These are phyloP conservation scores for Ascochyta fabae DNA, from an alignment of 2,329 filamentous ascomycete species.

Conservation along the genomic window DNA sequence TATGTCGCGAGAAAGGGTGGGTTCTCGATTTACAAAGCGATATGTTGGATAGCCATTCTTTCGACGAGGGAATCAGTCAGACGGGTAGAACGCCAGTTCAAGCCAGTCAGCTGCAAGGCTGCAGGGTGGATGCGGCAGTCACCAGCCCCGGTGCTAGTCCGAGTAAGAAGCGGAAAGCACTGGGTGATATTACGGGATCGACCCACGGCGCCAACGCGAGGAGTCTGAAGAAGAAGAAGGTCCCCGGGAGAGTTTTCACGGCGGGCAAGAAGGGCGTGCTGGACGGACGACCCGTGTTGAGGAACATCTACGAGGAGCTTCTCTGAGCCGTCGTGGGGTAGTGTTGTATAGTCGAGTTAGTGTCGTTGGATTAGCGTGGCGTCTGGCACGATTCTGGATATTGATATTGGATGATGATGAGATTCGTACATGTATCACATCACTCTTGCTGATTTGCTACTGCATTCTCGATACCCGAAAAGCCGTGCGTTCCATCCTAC, in stretches of 20 bases:
- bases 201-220: constrained; percentile 19
- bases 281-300: constrained; percentile 71
- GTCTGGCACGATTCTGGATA: background rate
- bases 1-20: constrained; percentile 84
- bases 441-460: too few relatives aligned
- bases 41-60: constrained; percentile 71
- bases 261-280: constrained; percentile 64
- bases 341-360: too few relatives aligned
- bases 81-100: constrained; percentile 22
- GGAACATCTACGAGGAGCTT: constrained; percentile 74
- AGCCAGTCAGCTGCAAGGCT: background rate
- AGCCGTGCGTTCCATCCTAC: too few relatives aligned
- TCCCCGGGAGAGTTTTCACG: constrained; percentile 66
- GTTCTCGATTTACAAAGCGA: constrained; percentile 72
- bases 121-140: background rate
- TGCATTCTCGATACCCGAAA: too few relatives aligned
- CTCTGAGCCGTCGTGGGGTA: constrained; percentile 3
- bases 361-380: constrained; percentile 4
- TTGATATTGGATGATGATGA: background rate
- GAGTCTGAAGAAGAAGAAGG: constrained; percentile 46
- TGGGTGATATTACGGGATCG: constrained; percentile 32
- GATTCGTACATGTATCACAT: too few relatives aligned
- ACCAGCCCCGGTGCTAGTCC: constrained; percentile 32
- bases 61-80: constrained; percentile 62
- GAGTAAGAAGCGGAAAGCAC: constrained; percentile 40